These are phyloP conservation scores for Rhynchosporium agropyri DNA, from an alignment of 2,329 filamentous ascomycete genomes.

Conservation along the genomic window DNA sequence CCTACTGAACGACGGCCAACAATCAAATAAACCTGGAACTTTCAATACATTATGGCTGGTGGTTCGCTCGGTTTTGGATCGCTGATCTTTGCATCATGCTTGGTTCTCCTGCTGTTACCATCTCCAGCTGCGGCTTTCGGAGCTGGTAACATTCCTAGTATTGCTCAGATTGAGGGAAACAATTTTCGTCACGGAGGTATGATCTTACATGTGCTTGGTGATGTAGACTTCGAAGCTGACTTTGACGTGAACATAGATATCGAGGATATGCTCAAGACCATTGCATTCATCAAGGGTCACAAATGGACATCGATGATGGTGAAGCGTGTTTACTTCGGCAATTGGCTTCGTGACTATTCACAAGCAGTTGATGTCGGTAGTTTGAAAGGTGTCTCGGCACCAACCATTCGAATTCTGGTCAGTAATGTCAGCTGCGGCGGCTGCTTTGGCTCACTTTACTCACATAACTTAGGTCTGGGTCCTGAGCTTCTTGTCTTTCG, in stretches of 20 bases:
- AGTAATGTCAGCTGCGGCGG: constrained; percentile 19
- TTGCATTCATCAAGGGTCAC: constrained; percentile 77
- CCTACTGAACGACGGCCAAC: constrained; percentile 20
- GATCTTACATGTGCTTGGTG: constrained; percentile 2
- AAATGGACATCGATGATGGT: constrained; percentile 84
- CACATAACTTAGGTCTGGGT: constrained; percentile 63
- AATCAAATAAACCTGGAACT: neutral
- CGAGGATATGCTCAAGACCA: constrained; percentile 77
- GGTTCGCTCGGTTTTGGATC: constrained; percentile 31
- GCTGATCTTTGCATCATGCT: constrained; percentile 52
- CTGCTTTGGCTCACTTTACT: constrained; percentile 16
- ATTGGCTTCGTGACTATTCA: constrained; percentile 84
- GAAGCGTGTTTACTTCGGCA: constrained; percentile 80
- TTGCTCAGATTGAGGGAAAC: constrained; percentile 59
- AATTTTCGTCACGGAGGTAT: constrained; percentile 71
- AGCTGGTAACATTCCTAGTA: constrained; percentile 72
- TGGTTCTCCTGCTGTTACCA: constrained; percentile 60
- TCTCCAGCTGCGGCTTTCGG: constrained; percentile 64
- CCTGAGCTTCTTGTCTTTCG: constrained; percentile 78
- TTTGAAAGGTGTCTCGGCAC: constrained; percentile 75
- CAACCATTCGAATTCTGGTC: constrained; percentile 75
- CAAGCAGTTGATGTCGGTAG: constrained; percentile 82
- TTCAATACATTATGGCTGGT: constrained; percentile 31
- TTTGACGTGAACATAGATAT: constrained; percentile 56
- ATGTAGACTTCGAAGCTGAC: neutral